A percentile compares a stretch with the other conserved stretches of the same genome.
phyloP scores from a whole-genome alignment of 2,329 filamentous ascomycete genomes.

The Knoxdaviesia capensis region DNA sequence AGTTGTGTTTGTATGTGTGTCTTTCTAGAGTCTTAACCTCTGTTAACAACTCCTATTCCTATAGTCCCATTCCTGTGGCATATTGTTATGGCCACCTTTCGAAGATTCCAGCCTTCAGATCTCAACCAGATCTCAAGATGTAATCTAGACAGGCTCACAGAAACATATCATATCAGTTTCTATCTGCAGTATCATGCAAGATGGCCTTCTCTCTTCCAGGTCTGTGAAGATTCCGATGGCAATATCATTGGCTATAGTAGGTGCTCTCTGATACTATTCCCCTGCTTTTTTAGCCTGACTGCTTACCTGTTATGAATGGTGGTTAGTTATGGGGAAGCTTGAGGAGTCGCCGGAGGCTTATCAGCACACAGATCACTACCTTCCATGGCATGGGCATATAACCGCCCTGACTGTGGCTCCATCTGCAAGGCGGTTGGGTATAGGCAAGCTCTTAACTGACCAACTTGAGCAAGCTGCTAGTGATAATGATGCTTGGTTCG shows the following conservation, averaged over 20 bases:
- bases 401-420: conserved; percentile 88
- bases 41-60: too few relatives aligned
- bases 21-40: too few relatives aligned
- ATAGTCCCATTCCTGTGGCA: too few relatives aligned
- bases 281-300: not conserved
- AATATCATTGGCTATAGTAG: conserved; percentile 87
- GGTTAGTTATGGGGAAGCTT: conserved; percentile 86
- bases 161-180: conserved; percentile 90
- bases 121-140: conserved; percentile 80
- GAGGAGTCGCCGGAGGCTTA: conserved; percentile 66
- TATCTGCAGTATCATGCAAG: conserved; percentile 91
- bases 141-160: conserved; percentile 91
- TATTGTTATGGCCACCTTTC: conserved; percentile 54
- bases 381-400: conserved; percentile 99
- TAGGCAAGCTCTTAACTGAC: conserved; percentile 66
- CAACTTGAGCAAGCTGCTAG: conserved; percentile 70
- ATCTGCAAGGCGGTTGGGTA: conserved; percentile 63
- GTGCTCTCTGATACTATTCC: conserved; percentile 11
- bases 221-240: conserved; percentile 70
- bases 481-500: conserved; percentile 74
- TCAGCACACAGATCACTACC: conserved; percentile 64
- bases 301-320: not conserved
- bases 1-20: too few relatives aligned
- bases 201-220: conserved; percentile 89
- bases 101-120: conserved; percentile 67